Evolutionary conservation across 495 filamentous ascomycete species (phyloP), one percentile per base, ranked within the genome.

Genomic region (Xylaria sp.): DNA sequence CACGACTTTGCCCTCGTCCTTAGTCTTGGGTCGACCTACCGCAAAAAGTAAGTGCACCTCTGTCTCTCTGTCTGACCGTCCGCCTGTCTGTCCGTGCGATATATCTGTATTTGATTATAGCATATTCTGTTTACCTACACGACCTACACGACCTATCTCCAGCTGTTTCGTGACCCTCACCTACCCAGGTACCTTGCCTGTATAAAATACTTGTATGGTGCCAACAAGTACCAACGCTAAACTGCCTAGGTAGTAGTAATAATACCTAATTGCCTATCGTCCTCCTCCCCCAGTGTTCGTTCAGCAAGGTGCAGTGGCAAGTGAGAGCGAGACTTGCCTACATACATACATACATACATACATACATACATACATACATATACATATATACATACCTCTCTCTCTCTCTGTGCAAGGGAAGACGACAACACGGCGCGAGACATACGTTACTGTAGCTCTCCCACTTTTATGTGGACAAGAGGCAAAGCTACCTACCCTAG

Each of bases 211-310:
- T 26, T 26, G 37, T 29, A 64, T n/a, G 26, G 40, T 33, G 40
- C 41, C 41, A n/a, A 64, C 37, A 48, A 29, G 41, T 64, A 15
- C 26, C 41, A 29, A 64, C 21, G 61, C 61, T 46, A 64, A 48
- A 19, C 41, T n/a, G 24, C 14, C 41, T 48, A 46, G 61, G 37
- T 15, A 41, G 59, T 41, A 61, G 37, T 24, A 24, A 26, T 61
- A 41, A 61, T 61, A 41, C 59, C n/a, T 61, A 43, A 40, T 40
- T 61, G n/a, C n/a, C n/a, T n/a, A 61, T 61, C 59, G 11, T 21
- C 37, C 31, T 43, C 37, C 7, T 41, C 2, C 59, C 26, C 9
- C 59, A 41, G 59, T 41, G 37, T 40, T 15, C 33, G 37, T 40
- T 15, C 33, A 61, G 58, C n/a, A 21, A 41, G 8, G 37, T 29